phyloP scores from a whole-genome alignment of 257 asterid genomes.

The Leonotis leonurus region DNA sequence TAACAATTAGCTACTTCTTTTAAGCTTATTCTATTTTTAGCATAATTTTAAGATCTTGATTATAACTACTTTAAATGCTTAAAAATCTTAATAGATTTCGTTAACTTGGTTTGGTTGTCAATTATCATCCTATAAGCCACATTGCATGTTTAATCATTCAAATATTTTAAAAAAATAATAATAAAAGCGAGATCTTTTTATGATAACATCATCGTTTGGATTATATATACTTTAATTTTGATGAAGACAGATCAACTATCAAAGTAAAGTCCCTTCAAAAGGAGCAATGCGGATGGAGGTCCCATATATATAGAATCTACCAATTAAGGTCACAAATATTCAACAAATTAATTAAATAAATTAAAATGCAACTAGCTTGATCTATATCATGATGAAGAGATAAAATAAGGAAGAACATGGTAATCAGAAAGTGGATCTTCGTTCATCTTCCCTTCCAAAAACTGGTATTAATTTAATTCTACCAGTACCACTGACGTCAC shows the following conservation, averaged over 20 bases:
- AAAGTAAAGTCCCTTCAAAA: too few species aligned
- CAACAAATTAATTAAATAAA: slow-evolving; percentile 12
- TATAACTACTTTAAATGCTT: too few species aligned
- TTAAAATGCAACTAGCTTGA: slow-evolving; percentile 8
- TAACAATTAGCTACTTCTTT: too few species aligned
- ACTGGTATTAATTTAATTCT: too few species aligned
- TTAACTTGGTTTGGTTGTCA: too few species aligned
- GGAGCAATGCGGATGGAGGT: too few species aligned
- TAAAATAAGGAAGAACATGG: background rate
- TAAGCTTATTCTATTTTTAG: too few species aligned
- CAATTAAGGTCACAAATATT: slow-evolving; percentile 1
- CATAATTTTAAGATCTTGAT: too few species aligned
- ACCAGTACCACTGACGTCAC: too few species aligned
- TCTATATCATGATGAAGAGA: background rate
- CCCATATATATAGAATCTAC: too few species aligned
- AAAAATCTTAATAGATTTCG: too few species aligned
- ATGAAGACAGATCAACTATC: background rate
- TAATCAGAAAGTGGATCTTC: background rate
- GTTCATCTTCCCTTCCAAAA: too few species aligned
- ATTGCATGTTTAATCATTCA: background rate
- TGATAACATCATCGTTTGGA: background rate
- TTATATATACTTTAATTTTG: background rate
- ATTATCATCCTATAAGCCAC: background rate
- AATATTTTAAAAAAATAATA: background rate
- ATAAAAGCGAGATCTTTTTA: background rate